Base-by-base conservation (phyloP, 257 asterid species). In the Nicotiana paniculata region DNA sequence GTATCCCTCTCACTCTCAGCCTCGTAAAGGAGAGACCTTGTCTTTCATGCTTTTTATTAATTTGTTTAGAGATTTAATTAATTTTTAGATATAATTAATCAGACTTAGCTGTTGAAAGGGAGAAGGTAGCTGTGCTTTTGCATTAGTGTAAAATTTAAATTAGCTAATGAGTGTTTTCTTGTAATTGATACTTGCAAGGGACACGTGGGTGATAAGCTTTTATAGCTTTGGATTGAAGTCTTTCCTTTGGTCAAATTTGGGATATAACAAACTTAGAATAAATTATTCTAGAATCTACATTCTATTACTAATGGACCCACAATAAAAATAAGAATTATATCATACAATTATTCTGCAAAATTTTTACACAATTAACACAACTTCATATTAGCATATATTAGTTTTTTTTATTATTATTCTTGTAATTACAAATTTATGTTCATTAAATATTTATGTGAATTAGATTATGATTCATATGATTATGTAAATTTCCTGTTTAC, bases 1-100 rank as follows among this genome's bases (percentile, higher is more conserved):
- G 55, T 57, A 43, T 43, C 11, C 48, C 48, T 43, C 48, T 43
- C 48, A 64, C 33, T 46, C 57, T 85, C 81, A 78, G 85, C 88
- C 87, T 87, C 82, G 82, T 72, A 85, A 85, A 80, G 85, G 77
- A 82, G 81, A 81, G 72, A 59, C 74, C 62, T 78, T 78, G 85
- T 82, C 83, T 9, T 53, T 69, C 77, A 51, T 66, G 30, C 24
- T 32, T 66, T 4, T 16, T 30, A 26, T 54, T 21, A 3, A 9
- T 21, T 61, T 12, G 4, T 21, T 61, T 53, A 35, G 9, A 66
- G 35, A 7, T 16, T 33, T 68, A 68, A 37, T 9, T 2, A 61
- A 35, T n/a, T 9, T 59, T 37, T 21, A 15, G 18, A 11, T 21
- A 35, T 72, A 46, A 72, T 39, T 57, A 48, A 57, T 65, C 64